Conservation (phyloP, 768 basidiomycete genomes). For the Rickenella mellea region DNA sequence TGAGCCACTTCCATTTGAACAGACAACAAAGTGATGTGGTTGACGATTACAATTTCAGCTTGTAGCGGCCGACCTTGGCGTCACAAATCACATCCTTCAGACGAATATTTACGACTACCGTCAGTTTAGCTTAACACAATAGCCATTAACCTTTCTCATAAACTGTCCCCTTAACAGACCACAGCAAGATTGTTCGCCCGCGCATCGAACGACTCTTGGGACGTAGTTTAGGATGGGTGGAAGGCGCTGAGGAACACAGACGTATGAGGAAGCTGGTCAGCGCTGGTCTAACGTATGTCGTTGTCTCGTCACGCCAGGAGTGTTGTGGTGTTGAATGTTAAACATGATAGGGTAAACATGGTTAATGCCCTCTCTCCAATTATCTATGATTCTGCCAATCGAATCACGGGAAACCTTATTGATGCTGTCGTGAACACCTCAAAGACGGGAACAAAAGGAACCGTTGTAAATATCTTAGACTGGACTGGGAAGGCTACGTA, state of each 20-base stretch:
- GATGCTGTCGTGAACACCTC: not conserved
- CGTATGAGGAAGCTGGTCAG: slow-evolving; percentile 12
- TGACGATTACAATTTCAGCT: no score
- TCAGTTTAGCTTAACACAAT: no score
- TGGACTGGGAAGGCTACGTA: slow-evolving; percentile 11
- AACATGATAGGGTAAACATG: slow-evolving; percentile 16
- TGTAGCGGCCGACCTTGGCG: slow-evolving; percentile 12
- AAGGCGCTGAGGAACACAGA: slow-evolving; percentile 26
- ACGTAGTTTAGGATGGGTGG: slow-evolving; percentile 26
- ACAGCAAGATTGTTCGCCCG: slow-evolving; percentile 20
- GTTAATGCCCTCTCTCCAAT: no score
- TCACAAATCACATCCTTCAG: slow-evolving; percentile 12
- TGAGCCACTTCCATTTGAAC: no score
- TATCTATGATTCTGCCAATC: no score
- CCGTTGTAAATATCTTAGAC: slow-evolving; percentile 5
- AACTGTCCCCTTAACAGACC: slow-evolving; percentile 7
- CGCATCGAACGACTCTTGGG: slow-evolving; percentile 24
- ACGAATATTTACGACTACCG: slow-evolving; percentile 11
- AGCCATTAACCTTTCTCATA: not conserved
- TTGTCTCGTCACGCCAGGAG: slow-evolving; percentile 18
- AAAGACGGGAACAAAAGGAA: not conserved
- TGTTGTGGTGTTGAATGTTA: slow-evolving; percentile 19
- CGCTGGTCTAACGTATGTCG: slow-evolving; percentile 12
- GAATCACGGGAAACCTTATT: slow-evolving; percentile 3
- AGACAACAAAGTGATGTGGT: no score